Percentiles rank a stretch among this genome's conserved stretches.
phyloP scores from a whole-genome alignment of 208 protist genomes.

The Trichomonas gallinae region DNA sequence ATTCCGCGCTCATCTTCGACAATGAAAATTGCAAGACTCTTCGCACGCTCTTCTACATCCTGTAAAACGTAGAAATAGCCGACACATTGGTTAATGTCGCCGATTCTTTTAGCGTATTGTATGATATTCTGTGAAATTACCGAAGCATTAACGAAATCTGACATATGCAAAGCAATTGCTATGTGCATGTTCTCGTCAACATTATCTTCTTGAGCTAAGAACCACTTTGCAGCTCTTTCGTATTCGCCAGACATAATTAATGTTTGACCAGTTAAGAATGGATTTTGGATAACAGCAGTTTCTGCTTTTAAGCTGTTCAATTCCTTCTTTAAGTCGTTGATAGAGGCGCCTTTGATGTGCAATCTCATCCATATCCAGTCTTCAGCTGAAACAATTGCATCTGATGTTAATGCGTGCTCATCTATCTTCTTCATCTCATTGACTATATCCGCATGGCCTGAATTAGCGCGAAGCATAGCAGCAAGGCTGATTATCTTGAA shows the following conservation, averaged over 20 bases:
- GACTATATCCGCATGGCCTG: background rate
- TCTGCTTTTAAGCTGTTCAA: background rate
- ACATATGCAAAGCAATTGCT: background rate
- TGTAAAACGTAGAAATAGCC: background rate
- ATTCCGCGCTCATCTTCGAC: background rate
- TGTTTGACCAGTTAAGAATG: background rate
- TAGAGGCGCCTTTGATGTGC: background rate
- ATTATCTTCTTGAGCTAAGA: background rate
- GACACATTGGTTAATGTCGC: background rate
- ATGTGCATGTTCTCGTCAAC: background rate
- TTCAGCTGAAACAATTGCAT: background rate
- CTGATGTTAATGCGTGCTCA: background rate
- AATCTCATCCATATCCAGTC: background rate
- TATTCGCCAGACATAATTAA: background rate
- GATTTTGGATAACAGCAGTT: background rate
- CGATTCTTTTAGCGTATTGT: background rate
- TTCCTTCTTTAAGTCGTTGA: background rate
- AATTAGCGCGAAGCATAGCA: background rate
- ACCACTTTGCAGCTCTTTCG: background rate
- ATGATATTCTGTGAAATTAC: background rate
- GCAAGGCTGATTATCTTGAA: background rate
- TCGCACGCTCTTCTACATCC: background rate
- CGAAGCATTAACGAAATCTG: background rate
- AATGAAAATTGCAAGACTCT: background rate
- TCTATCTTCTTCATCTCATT: background rate